Evolutionary conservation across 768 basidiomycete species (phyloP).

Genomic region (Neoboletus magnificus): DNA sequence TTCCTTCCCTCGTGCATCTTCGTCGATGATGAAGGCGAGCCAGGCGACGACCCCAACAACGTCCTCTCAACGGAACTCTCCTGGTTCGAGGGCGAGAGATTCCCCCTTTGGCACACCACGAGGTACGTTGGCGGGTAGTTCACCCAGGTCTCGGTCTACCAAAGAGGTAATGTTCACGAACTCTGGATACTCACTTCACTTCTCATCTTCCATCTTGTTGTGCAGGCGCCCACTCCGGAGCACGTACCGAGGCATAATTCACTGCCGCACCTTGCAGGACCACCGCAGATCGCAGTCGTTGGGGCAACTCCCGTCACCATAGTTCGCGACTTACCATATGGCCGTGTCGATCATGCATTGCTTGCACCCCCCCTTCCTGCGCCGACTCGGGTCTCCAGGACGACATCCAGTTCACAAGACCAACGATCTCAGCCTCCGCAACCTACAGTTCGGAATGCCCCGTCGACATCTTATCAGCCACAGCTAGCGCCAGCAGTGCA

Average conservation of each 20-base stretch:
- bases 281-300: conserved; percentile 31
- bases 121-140: conserved; percentile 18
- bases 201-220: conserved; percentile 7
- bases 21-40: conserved; percentile 28
- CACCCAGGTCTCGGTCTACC: conserved; percentile 18
- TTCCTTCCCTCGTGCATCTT: conserved; percentile 22
- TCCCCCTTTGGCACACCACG: conserved; percentile 19
- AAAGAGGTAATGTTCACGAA: conserved; percentile 25
- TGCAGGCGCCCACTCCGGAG: conserved; percentile 24
- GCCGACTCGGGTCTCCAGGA: conserved; percentile 23
- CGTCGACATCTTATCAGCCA: conserved; percentile 16
- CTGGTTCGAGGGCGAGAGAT: conserved; percentile 15
- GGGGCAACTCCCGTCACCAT: conserved; percentile 26
- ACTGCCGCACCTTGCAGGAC: conserved; percentile 11
- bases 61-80: conserved; percentile 27
- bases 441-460: conserved; percentile 6
- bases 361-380: conserved; percentile 29
- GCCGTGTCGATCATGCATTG: conserved; percentile 20
- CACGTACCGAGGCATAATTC: conserved; percentile 9
- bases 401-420: conserved; percentile 23
- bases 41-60: conserved; percentile 20
- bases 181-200: background rate
- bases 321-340: conserved; percentile 22
- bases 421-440: conserved; percentile 15
- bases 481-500: conserved; percentile 4